Conservation (phyloP, 371 early-diverging fungal species). For the Capillidium rhysosporum region DNA sequence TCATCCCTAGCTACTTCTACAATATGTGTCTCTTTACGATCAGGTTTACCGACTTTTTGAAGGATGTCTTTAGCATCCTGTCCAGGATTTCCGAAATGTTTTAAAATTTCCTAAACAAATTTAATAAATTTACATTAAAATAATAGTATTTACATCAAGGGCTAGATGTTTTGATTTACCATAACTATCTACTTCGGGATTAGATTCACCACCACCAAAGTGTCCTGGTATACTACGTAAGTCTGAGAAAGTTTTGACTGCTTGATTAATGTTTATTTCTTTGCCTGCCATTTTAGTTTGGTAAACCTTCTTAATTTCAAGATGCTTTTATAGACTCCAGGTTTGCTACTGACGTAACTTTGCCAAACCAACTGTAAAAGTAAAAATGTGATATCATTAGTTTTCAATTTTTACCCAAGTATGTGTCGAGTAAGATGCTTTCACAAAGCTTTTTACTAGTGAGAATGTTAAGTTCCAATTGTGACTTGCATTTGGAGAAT, state of each 20-base stretch:
- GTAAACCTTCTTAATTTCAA: no score
- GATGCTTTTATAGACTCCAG: no score
- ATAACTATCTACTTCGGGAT: background rate
- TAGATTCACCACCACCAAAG: background rate
- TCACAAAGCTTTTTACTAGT: no score
- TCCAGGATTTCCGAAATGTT: conserved; percentile 2
- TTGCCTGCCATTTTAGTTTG: no score
- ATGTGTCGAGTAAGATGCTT: no score
- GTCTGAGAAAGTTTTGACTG: background rate
- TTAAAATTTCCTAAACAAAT: background rate
- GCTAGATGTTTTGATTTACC: background rate
- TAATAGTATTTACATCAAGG: background rate
- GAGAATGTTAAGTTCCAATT: no score
- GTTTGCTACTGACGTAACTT: no score
- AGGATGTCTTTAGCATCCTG: background rate
- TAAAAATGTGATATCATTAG: no score
- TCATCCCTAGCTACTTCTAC: background rate
- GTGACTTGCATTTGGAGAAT: no score
- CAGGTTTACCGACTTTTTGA: background rate
- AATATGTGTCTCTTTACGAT: background rate
- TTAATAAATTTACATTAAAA: background rate
- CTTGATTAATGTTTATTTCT: background rate
- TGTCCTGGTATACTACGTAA: background rate
- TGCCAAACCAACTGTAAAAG: no score
- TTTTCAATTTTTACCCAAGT: no score